Percentiles rank a stretch among this genome's conserved stretches.
Evolutionary conservation across 176 grass and related monocot genomes (phyloP).

Genomic region (Ensete glaucum): DNA sequence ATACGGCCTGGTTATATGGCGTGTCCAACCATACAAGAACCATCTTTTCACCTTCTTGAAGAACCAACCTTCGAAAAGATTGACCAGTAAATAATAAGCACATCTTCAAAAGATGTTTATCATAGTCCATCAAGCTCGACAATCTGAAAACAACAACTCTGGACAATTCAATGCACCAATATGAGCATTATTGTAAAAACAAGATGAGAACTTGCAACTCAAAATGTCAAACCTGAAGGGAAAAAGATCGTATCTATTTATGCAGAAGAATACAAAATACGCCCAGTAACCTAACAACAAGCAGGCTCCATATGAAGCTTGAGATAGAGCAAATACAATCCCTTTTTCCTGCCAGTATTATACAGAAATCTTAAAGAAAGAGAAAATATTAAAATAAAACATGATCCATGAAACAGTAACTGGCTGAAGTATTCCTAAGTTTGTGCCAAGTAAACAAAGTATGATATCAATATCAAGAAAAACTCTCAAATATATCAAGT

Average conservation of each 20-base stretch:
- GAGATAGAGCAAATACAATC: slow-evolving; percentile 83
- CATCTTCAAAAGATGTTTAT: slow-evolving; percentile 89
- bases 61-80: slow-evolving; percentile 76
- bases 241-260: slow-evolving; percentile 43
- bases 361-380: slow-evolving; percentile 21
- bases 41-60: slow-evolving; percentile 96
- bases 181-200: slow-evolving; percentile 4
- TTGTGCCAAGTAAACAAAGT: not conserved
- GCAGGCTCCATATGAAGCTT: slow-evolving; percentile 57
- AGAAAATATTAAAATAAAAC: not conserved
- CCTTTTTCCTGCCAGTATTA: slow-evolving; percentile 63
- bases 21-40: slow-evolving; percentile 90
- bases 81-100: slow-evolving; percentile 93
- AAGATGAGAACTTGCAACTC: slow-evolving; percentile 12
- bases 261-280: slow-evolving; percentile 62
- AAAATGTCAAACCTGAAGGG: slow-evolving; percentile 52
- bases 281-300: slow-evolving; percentile 79
- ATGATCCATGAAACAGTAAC: slow-evolving; percentile 2
- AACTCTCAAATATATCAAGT: not conserved
- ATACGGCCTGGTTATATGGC: slow-evolving; percentile 94
- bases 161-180: slow-evolving; percentile 4
- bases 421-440: not conserved
- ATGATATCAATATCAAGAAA: not conserved
- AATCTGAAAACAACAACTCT: slow-evolving; percentile 44
- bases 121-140: slow-evolving; percentile 52